A percentile compares a stretch with the other conserved stretches of the same genome.
Evolutionary conservation across 2,329 filamentous ascomycete species (phyloP).

Genomic region (Pseudogymnoascus sp.): DNA sequence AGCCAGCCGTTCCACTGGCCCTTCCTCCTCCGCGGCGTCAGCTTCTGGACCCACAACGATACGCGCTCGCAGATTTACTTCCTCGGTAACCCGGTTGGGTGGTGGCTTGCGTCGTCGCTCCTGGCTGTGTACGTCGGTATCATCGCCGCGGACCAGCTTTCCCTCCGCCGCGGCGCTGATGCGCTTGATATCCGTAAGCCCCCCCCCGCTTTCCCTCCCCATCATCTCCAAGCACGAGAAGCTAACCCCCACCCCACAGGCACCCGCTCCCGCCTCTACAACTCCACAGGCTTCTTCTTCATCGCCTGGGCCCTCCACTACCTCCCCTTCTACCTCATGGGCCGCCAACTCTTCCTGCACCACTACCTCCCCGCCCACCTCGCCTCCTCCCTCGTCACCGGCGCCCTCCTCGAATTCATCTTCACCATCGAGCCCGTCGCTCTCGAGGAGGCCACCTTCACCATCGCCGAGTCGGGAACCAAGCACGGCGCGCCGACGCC

Average conservation of each 20-base stretch:
- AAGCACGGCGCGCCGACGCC: slow-evolving; percentile 35
- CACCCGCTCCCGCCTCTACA: slow-evolving; percentile 88
- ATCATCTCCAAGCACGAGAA: no score
- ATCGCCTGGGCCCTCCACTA: slow-evolving; percentile 96
- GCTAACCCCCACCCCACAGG: slow-evolving; percentile 38
- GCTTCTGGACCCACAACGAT: slow-evolving; percentile 97
- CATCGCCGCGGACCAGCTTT: slow-evolving; percentile 84
- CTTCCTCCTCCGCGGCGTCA: slow-evolving; percentile 91
- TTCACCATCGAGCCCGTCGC: slow-evolving; percentile 78
- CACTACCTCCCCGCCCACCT: slow-evolving; percentile 95
- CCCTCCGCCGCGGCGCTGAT: slow-evolving; percentile 84
- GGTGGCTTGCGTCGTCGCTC: slow-evolving; percentile 92
- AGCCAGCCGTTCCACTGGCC: slow-evolving; percentile 96
- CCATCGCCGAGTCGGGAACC: slow-evolving; percentile 37
- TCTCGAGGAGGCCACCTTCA: slow-evolving; percentile 41
- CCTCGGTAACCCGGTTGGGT: slow-evolving; percentile 89
- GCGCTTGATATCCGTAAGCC: slow-evolving; percentile 85
- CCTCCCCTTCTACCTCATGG: slow-evolving; percentile 96
- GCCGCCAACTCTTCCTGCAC: slow-evolving; percentile 93
- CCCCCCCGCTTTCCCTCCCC: no score
- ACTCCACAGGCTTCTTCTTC: slow-evolving; percentile 99
- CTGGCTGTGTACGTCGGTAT: slow-evolving; percentile 91
- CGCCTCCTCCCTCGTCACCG: slow-evolving; percentile 81
- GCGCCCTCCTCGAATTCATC: slow-evolving; percentile 87
- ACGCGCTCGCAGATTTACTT: slow-evolving; percentile 98